A percentile compares a stretch with the other conserved stretches of the same genome.
Evolutionary conservation across 805 yeast genomes (phyloP).

Genomic region (Maudiozyma barnettii): DNA sequence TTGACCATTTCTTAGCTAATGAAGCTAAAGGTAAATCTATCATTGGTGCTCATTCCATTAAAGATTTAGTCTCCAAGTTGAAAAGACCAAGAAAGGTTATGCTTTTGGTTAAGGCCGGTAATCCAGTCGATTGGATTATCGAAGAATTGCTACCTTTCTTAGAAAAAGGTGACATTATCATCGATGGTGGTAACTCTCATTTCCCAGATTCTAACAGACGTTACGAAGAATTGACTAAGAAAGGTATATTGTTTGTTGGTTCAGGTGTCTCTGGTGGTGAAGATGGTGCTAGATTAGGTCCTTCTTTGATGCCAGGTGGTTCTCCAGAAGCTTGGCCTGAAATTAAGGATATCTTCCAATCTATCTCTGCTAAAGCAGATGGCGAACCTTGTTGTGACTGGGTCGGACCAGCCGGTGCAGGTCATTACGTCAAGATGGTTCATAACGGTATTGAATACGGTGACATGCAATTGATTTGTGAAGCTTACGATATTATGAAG

Average conservation of each 20-base stretch:
- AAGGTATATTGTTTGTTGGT: slow-evolving; percentile 90
- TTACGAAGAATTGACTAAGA: slow-evolving; percentile 72
- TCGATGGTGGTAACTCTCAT: slow-evolving; percentile 99
- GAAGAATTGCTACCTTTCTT: slow-evolving; percentile 79
- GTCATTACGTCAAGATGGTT: slow-evolving; percentile 98
- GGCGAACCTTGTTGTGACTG: slow-evolving; percentile 99
- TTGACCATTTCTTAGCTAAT: slow-evolving; percentile 83
- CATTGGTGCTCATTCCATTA: slow-evolving; percentile 88
- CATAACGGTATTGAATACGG: slow-evolving; percentile 99
- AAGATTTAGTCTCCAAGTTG: slow-evolving; percentile 76
- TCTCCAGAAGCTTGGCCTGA: slow-evolving; percentile 97
- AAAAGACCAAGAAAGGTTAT: slow-evolving; percentile 96
- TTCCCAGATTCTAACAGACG: slow-evolving; percentile 98
- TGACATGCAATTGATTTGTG: slow-evolving; percentile 98
- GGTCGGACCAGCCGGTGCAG: slow-evolving; percentile 99
- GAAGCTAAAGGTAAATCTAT: slow-evolving; percentile 97
- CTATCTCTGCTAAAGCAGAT: slow-evolving; percentile 90
- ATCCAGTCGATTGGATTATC: slow-evolving; percentile 87
- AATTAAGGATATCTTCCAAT: slow-evolving; percentile 92
- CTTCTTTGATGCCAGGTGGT: slow-evolving; percentile 99
- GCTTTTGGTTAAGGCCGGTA: slow-evolving; percentile 92
- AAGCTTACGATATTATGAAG: slow-evolving; percentile 93
- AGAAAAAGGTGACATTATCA: slow-evolving; percentile 95
- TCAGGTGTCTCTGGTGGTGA: slow-evolving; percentile 99
- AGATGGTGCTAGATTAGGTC: slow-evolving; percentile 99